Conservation (phyloP, 2,329 filamentous ascomycete species). For the Lecanoromycetidae sp. region DNA sequence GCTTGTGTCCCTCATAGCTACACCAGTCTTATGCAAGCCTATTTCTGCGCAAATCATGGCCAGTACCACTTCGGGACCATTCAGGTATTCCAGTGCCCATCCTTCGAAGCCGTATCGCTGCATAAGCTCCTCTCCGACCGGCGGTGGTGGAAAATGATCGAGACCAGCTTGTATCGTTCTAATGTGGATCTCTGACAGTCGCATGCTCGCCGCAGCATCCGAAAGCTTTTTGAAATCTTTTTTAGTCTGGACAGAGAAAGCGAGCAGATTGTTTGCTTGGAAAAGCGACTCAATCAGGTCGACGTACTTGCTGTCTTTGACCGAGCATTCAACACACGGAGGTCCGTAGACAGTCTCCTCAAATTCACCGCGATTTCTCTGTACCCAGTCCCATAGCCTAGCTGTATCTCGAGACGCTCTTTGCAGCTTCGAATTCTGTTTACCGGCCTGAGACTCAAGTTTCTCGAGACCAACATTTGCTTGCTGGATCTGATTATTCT, state of each 20-base stretch:
- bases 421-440: constrained; percentile 56
- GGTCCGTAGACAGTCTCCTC: constrained; percentile 69
- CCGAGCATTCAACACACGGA: constrained; percentile 64
- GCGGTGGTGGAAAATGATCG: constrained; percentile 41
- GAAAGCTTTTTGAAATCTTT: constrained; percentile 65
- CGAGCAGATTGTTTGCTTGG: constrained; percentile 40
- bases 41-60: constrained; percentile 75
- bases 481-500: constrained; percentile 29
- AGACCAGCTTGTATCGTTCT: constrained; percentile 49
- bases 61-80: constrained; percentile 70
- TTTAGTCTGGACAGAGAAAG: constrained; percentile 63
- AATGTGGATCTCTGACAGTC: constrained; percentile 54
- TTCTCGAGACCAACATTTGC: constrained; percentile 40
- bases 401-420: constrained; percentile 48
- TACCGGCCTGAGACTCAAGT: constrained; percentile 63
- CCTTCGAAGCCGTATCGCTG: constrained; percentile 56
- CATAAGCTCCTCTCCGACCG: constrained; percentile 47
- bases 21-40: constrained; percentile 55
- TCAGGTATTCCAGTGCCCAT: constrained; percentile 66
- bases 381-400: constrained; percentile 72
- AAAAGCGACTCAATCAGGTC: constrained; percentile 49
- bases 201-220: constrained; percentile 50
- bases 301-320: constrained; percentile 59
- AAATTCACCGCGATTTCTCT: constrained; percentile 56
- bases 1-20: constrained; percentile 50